phyloP scores from a whole-genome alignment of 352 stramenopile genomes.

The Phytophthora podocarpi region DNA sequence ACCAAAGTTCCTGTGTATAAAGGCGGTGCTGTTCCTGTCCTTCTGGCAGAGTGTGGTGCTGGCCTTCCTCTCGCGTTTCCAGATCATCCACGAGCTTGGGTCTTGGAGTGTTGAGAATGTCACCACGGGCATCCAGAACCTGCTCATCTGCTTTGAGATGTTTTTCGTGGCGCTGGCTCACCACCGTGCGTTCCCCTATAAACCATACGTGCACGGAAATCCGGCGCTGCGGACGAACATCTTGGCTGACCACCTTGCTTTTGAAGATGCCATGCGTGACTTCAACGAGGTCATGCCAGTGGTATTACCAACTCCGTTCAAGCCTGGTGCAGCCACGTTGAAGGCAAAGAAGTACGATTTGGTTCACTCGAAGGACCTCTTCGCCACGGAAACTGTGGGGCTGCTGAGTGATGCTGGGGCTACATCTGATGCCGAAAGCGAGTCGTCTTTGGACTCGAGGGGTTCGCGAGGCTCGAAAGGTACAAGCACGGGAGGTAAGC shows the following conservation, averaged over 20 bases:
- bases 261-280: conserved; percentile 94
- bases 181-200: conserved; percentile 95
- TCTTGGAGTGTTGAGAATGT: conserved; percentile 96
- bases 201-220: conserved; percentile 72
- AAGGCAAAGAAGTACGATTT: conserved; percentile 56
- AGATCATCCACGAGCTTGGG: conserved; percentile 91
- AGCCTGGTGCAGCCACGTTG: conserved; percentile 63
- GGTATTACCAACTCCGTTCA: conserved; percentile 81
- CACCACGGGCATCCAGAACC: conserved; percentile 96
- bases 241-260: conserved; percentile 93
- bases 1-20: conserved; percentile 99
- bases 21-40: conserved; percentile 98
- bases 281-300: conserved; percentile 92
- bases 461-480: conserved; percentile 21
- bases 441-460: conserved; percentile 30
- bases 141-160: conserved; percentile 99
- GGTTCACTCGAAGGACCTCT: conserved; percentile 47
- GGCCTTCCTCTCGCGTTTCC: conserved; percentile 87
- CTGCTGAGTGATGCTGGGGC: conserved; percentile 53
- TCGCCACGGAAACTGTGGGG: conserved; percentile 44
- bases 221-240: conserved; percentile 69
- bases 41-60: conserved; percentile 98
- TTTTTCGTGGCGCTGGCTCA: conserved; percentile 96
- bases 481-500: conserved; percentile 10
- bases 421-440: conserved; percentile 30